Percentiles rank a stretch among this genome's conserved stretches.
phyloP scores from a whole-genome alignment of 2,329 filamentous ascomycete genomes.

The Juglanconis oblonga region DNA sequence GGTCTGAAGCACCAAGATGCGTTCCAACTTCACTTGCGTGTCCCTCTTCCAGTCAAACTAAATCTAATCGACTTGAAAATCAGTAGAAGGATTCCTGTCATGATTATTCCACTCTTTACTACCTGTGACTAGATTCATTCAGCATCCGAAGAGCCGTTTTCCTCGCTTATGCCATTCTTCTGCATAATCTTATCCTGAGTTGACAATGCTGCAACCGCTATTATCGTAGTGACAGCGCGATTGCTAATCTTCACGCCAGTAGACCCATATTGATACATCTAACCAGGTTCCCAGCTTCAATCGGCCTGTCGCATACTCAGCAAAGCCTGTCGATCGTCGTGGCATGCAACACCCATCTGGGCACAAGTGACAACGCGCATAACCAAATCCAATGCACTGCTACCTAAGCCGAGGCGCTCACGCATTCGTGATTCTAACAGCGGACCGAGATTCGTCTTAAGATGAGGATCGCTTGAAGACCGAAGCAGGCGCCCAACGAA shows the following conservation, averaged over 20 bases:
- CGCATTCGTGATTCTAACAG: constrained; percentile 23
- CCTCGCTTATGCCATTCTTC: too few species aligned
- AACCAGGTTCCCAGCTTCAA: constrained; percentile 31
- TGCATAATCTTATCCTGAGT: neutral
- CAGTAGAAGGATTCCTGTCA: too few species aligned
- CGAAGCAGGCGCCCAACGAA: constrained; percentile 24
- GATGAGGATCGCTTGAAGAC: constrained; percentile 21
- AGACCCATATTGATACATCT: constrained; percentile 20
- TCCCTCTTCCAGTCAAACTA: too few species aligned
- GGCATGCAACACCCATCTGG: constrained; percentile 22
- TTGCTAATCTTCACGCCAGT: constrained; percentile 20
- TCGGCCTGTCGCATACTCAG: constrained; percentile 29
- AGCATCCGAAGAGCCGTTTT: too few species aligned
- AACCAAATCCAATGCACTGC: constrained; percentile 26
- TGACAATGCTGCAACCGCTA: constrained; percentile 20
- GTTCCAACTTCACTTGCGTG: too few species aligned
- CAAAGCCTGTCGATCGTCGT: constrained; percentile 18
- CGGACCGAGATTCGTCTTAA: constrained; percentile 22
- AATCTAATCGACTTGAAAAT: too few species aligned
- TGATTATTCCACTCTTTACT: too few species aligned
- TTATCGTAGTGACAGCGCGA: constrained; percentile 18
- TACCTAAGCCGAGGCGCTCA: constrained; percentile 24
- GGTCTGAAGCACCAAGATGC: too few species aligned
- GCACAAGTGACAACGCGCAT: constrained; percentile 29
- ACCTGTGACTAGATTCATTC: too few species aligned